These are phyloP conservation scores for Sarcocystis neurona DNA, from an alignment of 169 alveolate species.

Conservation along the genomic window DNA sequence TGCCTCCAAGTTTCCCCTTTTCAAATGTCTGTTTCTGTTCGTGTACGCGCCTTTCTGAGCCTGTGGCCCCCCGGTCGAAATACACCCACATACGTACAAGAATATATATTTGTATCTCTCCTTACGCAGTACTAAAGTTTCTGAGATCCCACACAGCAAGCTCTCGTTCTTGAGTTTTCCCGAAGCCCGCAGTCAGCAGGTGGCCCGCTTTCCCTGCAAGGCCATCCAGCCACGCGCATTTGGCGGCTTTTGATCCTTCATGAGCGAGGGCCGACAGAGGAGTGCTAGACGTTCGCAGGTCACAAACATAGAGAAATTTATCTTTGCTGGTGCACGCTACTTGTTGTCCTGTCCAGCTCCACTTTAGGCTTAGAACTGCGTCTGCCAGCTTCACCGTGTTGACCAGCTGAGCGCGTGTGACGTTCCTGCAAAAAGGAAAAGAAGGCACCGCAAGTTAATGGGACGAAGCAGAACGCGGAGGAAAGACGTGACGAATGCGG, in stretches of 20 bases:
- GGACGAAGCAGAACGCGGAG: too few species aligned
- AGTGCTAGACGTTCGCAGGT: slow-evolving; percentile 48
- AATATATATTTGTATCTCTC: too few species aligned
- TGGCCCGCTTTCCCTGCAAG: slow-evolving; percentile 63
- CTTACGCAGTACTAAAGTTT: slow-evolving; percentile 60
- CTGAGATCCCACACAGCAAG: slow-evolving; percentile 61
- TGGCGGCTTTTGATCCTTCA: slow-evolving; percentile 65
- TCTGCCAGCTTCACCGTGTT: slow-evolving; percentile 4
- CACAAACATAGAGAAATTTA: slow-evolving; percentile 39
- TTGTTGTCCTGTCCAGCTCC: slow-evolving; percentile 47
- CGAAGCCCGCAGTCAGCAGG: slow-evolving; percentile 57
- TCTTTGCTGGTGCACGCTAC: slow-evolving; percentile 60
- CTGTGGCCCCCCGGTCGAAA: too few species aligned
- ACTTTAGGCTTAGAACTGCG: slow-evolving; percentile 42
- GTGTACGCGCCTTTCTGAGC: too few species aligned
- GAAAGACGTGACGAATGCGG: too few species aligned
- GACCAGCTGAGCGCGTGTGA: not conserved
- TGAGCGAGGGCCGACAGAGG: slow-evolving; percentile 53
- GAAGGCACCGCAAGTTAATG: too few species aligned
- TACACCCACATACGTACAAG: too few species aligned
- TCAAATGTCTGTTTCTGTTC: too few species aligned
- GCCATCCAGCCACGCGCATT: slow-evolving; percentile 64
- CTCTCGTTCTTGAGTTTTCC: slow-evolving; percentile 60
- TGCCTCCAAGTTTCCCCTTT: too few species aligned
- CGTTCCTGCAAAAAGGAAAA: not conserved